Percentiles rank a stretch among this genome's conserved stretches.
These are phyloP conservation scores for Annona cherimola DNA, from an alignment of 164 flowering plant genomes.

Conservation along the genomic window DNA sequence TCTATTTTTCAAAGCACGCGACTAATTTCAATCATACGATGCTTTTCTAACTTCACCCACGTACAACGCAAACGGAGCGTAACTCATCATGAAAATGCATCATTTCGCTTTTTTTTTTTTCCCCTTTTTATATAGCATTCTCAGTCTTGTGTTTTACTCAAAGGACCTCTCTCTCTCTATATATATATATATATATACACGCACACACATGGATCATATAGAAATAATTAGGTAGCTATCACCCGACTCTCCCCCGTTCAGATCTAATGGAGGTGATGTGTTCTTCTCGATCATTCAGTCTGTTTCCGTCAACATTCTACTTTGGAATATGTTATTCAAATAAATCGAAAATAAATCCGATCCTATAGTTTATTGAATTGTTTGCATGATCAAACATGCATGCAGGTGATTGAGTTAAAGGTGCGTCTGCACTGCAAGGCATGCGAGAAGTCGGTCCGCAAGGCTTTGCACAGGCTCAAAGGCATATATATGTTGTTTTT, in stretches of 20 bases:
- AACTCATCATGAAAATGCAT: not conserved
- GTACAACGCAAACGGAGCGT: too few relatives aligned
- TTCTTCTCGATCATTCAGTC: not conserved
- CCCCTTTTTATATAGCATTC: not conserved
- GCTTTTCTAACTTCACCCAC: too few relatives aligned
- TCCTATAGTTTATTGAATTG: too few relatives aligned
- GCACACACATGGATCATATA: not conserved
- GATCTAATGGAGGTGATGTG: not conserved
- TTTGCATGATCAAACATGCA: not conserved
- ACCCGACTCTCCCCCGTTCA: not conserved
- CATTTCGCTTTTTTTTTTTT: not conserved
- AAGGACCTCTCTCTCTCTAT: not conserved
- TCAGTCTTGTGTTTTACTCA: not conserved
- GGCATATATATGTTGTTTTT: slow-evolving; percentile 4
- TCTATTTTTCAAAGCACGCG: too few relatives aligned
- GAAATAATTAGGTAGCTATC: too few relatives aligned
- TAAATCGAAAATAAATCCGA: too few relatives aligned
- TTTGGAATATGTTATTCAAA: not conserved
- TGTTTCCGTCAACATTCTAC: not conserved
- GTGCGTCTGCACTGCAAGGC: slow-evolving; percentile 23
- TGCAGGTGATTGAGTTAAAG: slow-evolving; percentile 11
- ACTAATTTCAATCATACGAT: too few relatives aligned
- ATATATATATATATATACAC: too few relatives aligned
- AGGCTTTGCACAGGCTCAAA: slow-evolving; percentile 19
- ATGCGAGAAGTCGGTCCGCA: slow-evolving; percentile 28